Percentiles rank a stretch among this genome's conserved stretches.
Evolutionary conservation across 208 protist species (phyloP).

Genomic region (Leishmania guyanensis): DNA sequence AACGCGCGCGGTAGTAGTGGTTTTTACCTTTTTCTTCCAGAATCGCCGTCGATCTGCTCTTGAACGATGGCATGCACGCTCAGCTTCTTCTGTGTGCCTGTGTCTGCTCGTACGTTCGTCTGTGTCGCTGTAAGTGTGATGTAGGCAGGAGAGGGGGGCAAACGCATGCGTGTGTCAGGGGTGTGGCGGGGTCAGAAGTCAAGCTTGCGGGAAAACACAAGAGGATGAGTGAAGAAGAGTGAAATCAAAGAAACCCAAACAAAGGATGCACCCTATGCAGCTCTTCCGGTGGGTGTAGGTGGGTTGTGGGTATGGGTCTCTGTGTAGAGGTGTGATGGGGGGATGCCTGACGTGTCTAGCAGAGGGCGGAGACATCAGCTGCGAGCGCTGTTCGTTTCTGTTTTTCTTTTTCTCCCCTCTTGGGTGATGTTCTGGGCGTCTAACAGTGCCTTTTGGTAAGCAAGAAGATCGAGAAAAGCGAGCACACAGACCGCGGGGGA

Average conservation of each 20-base stretch:
- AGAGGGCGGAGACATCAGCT: background rate
- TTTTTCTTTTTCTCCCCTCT: background rate
- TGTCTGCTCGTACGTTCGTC: background rate
- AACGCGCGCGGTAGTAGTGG: background rate
- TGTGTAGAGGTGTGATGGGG: too few relatives aligned
- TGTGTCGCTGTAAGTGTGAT: background rate
- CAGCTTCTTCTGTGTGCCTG: background rate
- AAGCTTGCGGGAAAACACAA: background rate
- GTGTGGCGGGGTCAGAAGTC: background rate
- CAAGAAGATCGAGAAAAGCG: background rate
- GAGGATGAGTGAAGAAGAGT: background rate
- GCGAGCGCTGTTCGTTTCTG: background rate
- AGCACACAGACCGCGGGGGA: background rate
- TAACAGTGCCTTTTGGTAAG: background rate
- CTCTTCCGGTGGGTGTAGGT: too few relatives aligned
- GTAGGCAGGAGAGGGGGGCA: background rate
- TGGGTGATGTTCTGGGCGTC: background rate
- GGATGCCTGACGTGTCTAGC: too few relatives aligned
- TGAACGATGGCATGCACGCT: background rate
- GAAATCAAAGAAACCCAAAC: too few relatives aligned
- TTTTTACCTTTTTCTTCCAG: background rate
- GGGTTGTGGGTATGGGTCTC: too few relatives aligned
- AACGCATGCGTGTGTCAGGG: background rate
- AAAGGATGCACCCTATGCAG: too few relatives aligned
- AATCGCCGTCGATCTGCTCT: slow-evolving; percentile 2